Base-by-base conservation (phyloP, 2,329 filamentous ascomycete species). In the Ambrosiella xylebori region DNA sequence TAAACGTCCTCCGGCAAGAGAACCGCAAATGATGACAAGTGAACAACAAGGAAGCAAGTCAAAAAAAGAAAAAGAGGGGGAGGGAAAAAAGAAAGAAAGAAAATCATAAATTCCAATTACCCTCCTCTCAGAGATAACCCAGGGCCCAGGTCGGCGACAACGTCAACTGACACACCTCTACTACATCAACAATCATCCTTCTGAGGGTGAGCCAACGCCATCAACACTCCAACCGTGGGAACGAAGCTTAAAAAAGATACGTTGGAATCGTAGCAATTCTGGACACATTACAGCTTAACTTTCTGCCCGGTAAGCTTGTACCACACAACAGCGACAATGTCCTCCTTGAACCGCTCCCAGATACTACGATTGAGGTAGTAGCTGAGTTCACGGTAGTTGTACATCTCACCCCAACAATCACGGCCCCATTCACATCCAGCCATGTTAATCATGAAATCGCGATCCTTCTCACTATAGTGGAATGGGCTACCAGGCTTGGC, bases 401-500 rank as follows among this genome's bases (percentile, higher is more conserved):
- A 95, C 82, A 98, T 96, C 72, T 98, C 93, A 41, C 84, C 85
- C 91, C 91, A 97, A 70, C 93, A 98, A 71, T 98, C 91, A 54
- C 93, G 81, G 3, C 91, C 91, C 85, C 88, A 97, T 70, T 95
- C 86, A 68, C 93, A 98, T 3, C 93, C 93, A 5, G 93, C 93
- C 91, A 98, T 97, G 70, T 96, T 98, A 65, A 98, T 91, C 52
- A 97, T 65, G 66, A 98, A 96, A 69, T 98, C 93, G 36, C 88
- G 81, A 61, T 94, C 89, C 47, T 80, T 76, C 69, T 93, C 77
- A 64, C 86, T 77, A 69, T 98, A 98, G 71, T 98, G 94, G 61
- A 94, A 84, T 13, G 77, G 77, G 1, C 81, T 78, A 65, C 96
- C 81, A 64, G 86, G 82, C 56, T 80, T 80, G 13, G 67, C 67